Percentiles rank a stretch among this genome's conserved stretches.
phyloP scores from a whole-genome alignment of 768 basidiomycete genomes.

The Coprinopsis sp. region DNA sequence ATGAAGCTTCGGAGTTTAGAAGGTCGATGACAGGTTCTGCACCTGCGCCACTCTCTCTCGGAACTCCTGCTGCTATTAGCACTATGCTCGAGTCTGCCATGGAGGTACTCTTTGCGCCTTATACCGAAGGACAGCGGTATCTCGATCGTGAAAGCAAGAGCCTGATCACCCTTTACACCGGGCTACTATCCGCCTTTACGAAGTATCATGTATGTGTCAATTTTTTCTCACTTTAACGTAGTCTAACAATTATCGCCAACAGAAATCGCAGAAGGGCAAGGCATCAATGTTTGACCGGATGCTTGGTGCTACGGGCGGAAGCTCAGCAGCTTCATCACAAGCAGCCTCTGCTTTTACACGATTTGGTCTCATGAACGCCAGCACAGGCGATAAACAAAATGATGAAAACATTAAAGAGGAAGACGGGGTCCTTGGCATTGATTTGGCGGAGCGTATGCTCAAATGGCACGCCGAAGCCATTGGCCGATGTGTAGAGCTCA shows the following conservation, averaged over 20 bases:
- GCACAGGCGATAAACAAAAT: constrained; percentile 42
- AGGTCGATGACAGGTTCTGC: constrained; percentile 46
- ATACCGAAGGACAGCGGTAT: constrained; percentile 87
- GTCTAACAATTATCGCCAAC: constrained; percentile 24
- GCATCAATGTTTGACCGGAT: constrained; percentile 85
- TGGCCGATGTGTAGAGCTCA: constrained; percentile 90
- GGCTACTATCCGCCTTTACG: constrained; percentile 67
- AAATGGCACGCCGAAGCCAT: constrained; percentile 98
- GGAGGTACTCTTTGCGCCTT: constrained; percentile 94
- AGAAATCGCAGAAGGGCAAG: constrained; percentile 65
- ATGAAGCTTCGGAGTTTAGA: constrained; percentile 59
- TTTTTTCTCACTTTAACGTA: constrained; percentile 1
- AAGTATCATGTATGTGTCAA: constrained; percentile 75
- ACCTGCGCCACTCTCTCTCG: constrained; percentile 32
- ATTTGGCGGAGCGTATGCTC: constrained; percentile 83
- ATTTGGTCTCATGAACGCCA: constrained; percentile 73
- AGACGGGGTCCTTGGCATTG: constrained; percentile 75
- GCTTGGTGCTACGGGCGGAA: constrained; percentile 70
- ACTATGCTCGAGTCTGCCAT: constrained; percentile 92
- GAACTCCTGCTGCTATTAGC: constrained; percentile 58
- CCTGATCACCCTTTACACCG: constrained; percentile 72
- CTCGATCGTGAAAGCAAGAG: constrained; percentile 88
- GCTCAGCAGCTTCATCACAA: constrained; percentile 69
- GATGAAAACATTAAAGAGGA: constrained; percentile 77
- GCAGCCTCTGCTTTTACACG: constrained; percentile 88